These are phyloP conservation scores for Suillus tomentosus DNA, from an alignment of 768 basidiomycete species.

Conservation along the genomic window DNA sequence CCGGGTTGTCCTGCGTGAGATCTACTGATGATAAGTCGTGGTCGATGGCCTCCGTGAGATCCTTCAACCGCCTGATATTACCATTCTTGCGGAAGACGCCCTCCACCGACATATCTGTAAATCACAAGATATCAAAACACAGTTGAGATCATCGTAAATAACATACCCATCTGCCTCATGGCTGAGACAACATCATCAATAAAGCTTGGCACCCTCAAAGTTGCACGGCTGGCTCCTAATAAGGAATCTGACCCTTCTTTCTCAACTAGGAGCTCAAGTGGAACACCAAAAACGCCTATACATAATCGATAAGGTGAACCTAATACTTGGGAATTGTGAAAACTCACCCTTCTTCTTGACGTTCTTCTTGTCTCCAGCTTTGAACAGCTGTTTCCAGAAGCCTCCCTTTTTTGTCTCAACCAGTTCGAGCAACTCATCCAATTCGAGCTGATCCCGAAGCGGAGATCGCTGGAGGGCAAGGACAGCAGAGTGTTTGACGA, in stretches of 20 bases:
- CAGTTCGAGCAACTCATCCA: slow-evolving; percentile 93
- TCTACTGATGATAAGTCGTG: slow-evolving; percentile 93
- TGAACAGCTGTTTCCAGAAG: slow-evolving; percentile 97
- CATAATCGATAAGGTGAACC: slow-evolving; percentile 16
- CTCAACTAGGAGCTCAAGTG: slow-evolving; percentile 90
- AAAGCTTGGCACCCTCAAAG: slow-evolving; percentile 92
- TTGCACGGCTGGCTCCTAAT: slow-evolving; percentile 82
- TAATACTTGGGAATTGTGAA: slow-evolving; percentile 7
- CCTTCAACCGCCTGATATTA: slow-evolving; percentile 91
- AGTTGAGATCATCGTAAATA: slow-evolving; percentile 8
- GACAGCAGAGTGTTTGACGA: slow-evolving; percentile 91
- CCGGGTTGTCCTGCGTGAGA: slow-evolving; percentile 91
- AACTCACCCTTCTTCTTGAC: slow-evolving; percentile 83
- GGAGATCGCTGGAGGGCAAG: slow-evolving; percentile 77
- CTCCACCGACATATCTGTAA: slow-evolving; percentile 94
- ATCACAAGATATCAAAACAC: slow-evolving; percentile 11
- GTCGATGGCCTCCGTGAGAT: slow-evolving; percentile 90
- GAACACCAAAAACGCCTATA: slow-evolving; percentile 89
- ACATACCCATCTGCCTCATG: slow-evolving; percentile 97
- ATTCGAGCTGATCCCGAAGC: slow-evolving; percentile 77
- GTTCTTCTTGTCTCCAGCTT: slow-evolving; percentile 86
- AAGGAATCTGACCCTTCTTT: slow-evolving; percentile 95
- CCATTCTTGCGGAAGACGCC: slow-evolving; percentile 99
- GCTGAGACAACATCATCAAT: slow-evolving; percentile 98
- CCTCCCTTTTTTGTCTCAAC: slow-evolving; percentile 91